A percentile compares a stretch with the other conserved stretches of the same genome.
phyloP scores from a whole-genome alignment of 805 yeast species.

The Deakozyma indianensis region DNA sequence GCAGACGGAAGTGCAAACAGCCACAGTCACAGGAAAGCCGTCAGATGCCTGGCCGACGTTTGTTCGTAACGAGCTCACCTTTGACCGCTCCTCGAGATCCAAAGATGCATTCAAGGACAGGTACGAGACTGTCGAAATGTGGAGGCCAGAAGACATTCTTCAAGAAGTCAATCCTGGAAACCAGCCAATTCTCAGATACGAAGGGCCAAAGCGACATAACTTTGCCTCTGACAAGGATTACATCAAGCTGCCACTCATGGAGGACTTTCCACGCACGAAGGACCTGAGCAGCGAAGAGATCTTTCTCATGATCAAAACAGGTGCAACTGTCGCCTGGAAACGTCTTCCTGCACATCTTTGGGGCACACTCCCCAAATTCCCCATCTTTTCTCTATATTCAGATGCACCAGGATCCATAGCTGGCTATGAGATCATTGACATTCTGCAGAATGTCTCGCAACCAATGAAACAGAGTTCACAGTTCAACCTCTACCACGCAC shows the following conservation, averaged over 20 bases:
- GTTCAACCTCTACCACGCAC: slow-evolving; percentile 16
- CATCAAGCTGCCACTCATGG: slow-evolving; percentile 2
- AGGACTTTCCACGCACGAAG: slow-evolving; percentile 3
- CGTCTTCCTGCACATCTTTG: slow-evolving; percentile 24
- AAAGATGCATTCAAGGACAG: background rate
- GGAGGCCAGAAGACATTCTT: slow-evolving; percentile 4
- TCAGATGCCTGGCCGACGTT: background rate
- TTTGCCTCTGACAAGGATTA: background rate
- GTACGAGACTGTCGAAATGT: slow-evolving; percentile 3
- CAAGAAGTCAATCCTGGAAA: background rate
- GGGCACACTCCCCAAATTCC: slow-evolving; percentile 22
- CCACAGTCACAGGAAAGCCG: background rate
- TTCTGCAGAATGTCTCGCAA: slow-evolving; percentile 15
- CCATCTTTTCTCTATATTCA: slow-evolving; percentile 23
- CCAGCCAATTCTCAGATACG: background rate
- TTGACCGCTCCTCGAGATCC: background rate
- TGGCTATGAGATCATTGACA: slow-evolving; percentile 21
- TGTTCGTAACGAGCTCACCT: background rate
- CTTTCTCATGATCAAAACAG: slow-evolving; percentile 25
- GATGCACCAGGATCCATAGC: slow-evolving; percentile 21
- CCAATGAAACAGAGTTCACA: slow-evolving; percentile 8
- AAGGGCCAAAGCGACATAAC: background rate
- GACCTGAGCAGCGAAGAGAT: slow-evolving; percentile 5
- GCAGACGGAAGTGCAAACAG: background rate
- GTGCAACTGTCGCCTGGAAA: slow-evolving; percentile 23